phyloP scores from a whole-genome alignment of 371 early-diverging fungal genomes.

The Lichtheimia hyalospora region DNA sequence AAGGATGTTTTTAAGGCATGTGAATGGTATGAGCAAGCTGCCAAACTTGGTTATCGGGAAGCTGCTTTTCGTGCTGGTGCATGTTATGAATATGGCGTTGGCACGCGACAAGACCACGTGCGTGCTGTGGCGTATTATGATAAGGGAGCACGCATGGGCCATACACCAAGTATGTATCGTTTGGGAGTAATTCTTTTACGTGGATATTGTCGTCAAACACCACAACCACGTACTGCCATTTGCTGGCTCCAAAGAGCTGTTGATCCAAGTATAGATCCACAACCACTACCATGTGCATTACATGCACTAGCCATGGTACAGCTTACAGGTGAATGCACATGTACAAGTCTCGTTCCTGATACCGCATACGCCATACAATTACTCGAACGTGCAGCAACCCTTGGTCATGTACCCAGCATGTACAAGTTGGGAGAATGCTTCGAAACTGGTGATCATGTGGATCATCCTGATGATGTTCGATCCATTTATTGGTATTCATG shows the following conservation, averaged over 20 bases:
- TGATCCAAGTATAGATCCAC: constrained; percentile 71
- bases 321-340: constrained; percentile 62
- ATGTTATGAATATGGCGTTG: constrained; percentile 92
- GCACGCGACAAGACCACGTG: constrained; percentile 76
- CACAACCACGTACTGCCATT: constrained; percentile 86
- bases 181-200: constrained; percentile 82
- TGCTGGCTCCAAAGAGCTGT: constrained; percentile 93
- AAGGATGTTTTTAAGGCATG: constrained; percentile 5
- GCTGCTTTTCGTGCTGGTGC: constrained; percentile 92
- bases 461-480: constrained; percentile 76
- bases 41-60: constrained; percentile 86
- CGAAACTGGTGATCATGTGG: constrained; percentile 84
- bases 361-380: constrained; percentile 82
- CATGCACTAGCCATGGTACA: constrained; percentile 88
- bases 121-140: constrained; percentile 89
- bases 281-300: constrained; percentile 77
- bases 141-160: constrained; percentile 89
- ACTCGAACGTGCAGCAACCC: constrained; percentile 81
- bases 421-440: constrained; percentile 89
- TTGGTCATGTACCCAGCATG: constrained; percentile 89
- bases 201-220: constrained; percentile 70
- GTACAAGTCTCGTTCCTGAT: constrained; percentile 71
- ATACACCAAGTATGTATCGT: constrained; percentile 94
- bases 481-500: constrained; percentile 96
- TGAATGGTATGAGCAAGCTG: constrained; percentile 76